phyloP scores from a whole-genome alignment of 345 rosid species.

The Eucalyptus brandiana region DNA sequence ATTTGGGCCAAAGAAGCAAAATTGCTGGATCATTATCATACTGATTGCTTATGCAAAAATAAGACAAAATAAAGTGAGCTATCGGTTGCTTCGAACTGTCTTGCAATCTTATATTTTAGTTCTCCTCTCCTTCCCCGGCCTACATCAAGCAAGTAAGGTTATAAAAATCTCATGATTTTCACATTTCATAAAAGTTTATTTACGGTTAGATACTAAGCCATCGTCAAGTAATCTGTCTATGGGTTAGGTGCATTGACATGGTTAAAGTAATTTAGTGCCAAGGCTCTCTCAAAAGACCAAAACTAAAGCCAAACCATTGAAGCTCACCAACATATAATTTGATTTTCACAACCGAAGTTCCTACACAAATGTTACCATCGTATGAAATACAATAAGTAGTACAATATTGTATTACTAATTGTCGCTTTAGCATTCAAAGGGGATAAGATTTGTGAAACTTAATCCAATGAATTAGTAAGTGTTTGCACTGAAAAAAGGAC shows the following conservation, averaged over 20 bases:
- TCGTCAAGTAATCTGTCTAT: not conserved
- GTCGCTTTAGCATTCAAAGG: not conserved
- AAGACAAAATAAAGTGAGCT: not conserved
- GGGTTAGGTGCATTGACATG: not conserved
- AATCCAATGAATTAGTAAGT: not conserved
- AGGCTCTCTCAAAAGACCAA: not conserved
- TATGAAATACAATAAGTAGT: not conserved
- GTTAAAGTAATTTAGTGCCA: not conserved
- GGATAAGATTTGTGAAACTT: not conserved
- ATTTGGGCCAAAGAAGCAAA: no score
- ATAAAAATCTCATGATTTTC: not conserved
- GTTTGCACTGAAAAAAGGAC: no score
- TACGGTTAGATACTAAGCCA: not conserved
- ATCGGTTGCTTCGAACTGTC: not conserved
- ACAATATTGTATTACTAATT: not conserved
- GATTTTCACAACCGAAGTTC: not conserved
- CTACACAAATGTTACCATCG: not conserved
- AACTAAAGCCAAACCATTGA: not conserved
- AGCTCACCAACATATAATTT: not conserved
- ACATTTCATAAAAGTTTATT: not conserved
- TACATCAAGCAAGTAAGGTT: not conserved
- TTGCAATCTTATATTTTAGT: not conserved
- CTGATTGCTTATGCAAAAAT: not conserved
- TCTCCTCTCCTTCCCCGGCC: not conserved
- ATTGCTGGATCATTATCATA: no score